Conservation (phyloP, 495 filamentous ascomycete species). For the Astrothelium subdiscretum region DNA sequence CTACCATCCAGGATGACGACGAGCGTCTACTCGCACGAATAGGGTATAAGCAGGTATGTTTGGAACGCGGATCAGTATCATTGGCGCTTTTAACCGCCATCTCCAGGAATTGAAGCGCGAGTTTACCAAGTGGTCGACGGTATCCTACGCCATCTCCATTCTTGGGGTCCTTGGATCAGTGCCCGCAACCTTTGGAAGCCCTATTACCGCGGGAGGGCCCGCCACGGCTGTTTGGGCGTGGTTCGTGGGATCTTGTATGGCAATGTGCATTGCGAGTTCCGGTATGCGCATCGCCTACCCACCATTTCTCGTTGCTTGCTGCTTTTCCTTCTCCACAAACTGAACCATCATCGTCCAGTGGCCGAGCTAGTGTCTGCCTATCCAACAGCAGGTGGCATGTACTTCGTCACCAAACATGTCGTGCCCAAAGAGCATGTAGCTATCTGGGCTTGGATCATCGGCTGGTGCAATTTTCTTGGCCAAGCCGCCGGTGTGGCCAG, state of each 20-base stretch:
- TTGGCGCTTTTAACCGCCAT: conserved; percentile 9
- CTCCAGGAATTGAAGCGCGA: conserved; percentile 48
- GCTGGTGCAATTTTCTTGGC: conserved; percentile 59
- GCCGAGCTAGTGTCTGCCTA: conserved; percentile 44
- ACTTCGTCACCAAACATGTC: conserved; percentile 36
- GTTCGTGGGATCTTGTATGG: conserved; percentile 58
- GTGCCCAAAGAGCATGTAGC: conserved; percentile 34
- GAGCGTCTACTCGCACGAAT: conserved; percentile 54
- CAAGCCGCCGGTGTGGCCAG: conserved; percentile 54
- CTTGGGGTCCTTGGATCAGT: conserved; percentile 59
- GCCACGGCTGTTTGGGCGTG: conserved; percentile 64
- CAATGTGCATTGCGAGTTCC: conserved; percentile 54
- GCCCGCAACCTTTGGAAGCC: conserved; percentile 54
- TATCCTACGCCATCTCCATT: conserved; percentile 65
- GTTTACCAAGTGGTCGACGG: conserved; percentile 63
- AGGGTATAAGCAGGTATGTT: conserved; percentile 53
- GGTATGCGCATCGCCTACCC: conserved; percentile 22
- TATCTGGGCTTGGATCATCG: conserved; percentile 41
- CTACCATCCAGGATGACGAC: conserved; percentile 50
- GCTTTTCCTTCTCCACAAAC: not conserved
- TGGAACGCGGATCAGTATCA: not conserved
- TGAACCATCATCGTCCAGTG: conserved; percentile 18
- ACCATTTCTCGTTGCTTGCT: not conserved
- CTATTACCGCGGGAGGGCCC: conserved; percentile 53
- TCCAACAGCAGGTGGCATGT: conserved; percentile 41